Conservation (phyloP, 495 filamentous ascomycete genomes). For the Aspergillus avenaceus region DNA sequence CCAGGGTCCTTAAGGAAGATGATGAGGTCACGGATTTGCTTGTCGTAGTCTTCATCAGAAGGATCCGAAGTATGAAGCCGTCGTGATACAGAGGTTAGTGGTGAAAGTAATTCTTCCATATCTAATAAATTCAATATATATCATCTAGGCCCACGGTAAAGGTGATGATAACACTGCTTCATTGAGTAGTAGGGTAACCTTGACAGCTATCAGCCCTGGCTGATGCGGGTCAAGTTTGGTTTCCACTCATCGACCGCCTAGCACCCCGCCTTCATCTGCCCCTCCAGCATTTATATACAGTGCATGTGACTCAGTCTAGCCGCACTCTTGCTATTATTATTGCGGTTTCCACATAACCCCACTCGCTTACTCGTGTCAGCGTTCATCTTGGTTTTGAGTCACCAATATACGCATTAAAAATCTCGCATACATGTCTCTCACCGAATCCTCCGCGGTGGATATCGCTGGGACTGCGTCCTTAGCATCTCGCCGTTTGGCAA, state of each 20-base stretch:
- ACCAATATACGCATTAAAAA: neutral
- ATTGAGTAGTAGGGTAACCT: too few species aligned
- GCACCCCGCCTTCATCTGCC: neutral
- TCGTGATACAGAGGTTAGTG: conserved; percentile 10
- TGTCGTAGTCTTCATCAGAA: conserved; percentile 24
- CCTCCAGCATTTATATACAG: too few species aligned
- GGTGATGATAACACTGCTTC: too few species aligned
- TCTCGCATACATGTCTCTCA: conserved; percentile 65
- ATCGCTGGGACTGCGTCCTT: conserved; percentile 65
- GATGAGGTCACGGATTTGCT: conserved; percentile 24
- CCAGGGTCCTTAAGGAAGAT: conserved; percentile 19
- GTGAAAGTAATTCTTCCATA: conserved; percentile 15
- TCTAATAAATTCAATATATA: neutral
- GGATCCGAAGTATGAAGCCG: conserved; percentile 1
- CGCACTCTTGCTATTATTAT: too few species aligned
- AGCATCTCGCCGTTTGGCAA: conserved; percentile 66
- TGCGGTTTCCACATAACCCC: too few species aligned
- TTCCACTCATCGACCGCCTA: neutral
- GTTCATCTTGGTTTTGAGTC: neutral
- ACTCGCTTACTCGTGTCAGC: too few species aligned
- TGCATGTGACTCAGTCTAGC: neutral
- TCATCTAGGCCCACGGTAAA: neutral
- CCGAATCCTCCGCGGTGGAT: conserved; percentile 62
- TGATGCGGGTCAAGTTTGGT: too few species aligned
- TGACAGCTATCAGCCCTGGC: too few species aligned